Evolutionary conservation across 1,284 basidiomycete genomes (phyloP).

Genomic region (Melampsora occidentalis): DNA sequence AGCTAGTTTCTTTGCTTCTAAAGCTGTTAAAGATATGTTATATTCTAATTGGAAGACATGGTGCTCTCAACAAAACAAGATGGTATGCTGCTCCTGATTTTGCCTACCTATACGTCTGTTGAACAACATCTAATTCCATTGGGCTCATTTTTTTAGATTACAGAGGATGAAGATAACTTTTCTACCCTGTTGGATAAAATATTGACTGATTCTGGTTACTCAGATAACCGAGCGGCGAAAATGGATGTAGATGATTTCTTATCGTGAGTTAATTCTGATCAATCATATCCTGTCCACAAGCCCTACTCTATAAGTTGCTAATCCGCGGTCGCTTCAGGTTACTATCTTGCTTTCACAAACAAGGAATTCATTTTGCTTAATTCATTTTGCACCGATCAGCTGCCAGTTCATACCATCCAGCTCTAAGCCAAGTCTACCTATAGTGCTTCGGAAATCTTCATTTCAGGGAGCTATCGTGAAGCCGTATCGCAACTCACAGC

Average conservation of each 20-base stretch:
- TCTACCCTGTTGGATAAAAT: conserved; percentile 68
- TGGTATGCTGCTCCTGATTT: conserved; percentile 52
- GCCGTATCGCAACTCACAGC: too few species aligned
- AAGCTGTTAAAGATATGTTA: conserved; percentile 89
- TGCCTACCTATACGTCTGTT: neutral
- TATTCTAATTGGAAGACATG: conserved; percentile 94
- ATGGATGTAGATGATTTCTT: conserved; percentile 80
- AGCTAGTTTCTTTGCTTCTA: conserved; percentile 76
- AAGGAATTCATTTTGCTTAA: conserved; percentile 44
- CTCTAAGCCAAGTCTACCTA: too few species aligned
- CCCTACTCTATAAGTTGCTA: neutral
- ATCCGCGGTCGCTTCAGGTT: conserved; percentile 4
- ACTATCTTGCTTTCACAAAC: conserved; percentile 40
- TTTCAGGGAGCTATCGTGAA: too few species aligned
- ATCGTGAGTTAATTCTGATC: conserved; percentile 48
- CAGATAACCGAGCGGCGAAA: conserved; percentile 71
- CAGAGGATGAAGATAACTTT: conserved; percentile 21
- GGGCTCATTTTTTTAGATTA: neutral
- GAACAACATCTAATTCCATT: neutral
- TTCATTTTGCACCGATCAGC: too few species aligned
- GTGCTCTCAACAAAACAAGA: conserved; percentile 68
- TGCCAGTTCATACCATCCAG: too few species aligned
- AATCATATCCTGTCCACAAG: neutral
- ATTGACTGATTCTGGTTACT: conserved; percentile 65
- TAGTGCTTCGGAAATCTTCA: too few species aligned